Conservation (phyloP, 2,329 filamentous ascomycete species). For the Exserohilum turcica region DNA sequence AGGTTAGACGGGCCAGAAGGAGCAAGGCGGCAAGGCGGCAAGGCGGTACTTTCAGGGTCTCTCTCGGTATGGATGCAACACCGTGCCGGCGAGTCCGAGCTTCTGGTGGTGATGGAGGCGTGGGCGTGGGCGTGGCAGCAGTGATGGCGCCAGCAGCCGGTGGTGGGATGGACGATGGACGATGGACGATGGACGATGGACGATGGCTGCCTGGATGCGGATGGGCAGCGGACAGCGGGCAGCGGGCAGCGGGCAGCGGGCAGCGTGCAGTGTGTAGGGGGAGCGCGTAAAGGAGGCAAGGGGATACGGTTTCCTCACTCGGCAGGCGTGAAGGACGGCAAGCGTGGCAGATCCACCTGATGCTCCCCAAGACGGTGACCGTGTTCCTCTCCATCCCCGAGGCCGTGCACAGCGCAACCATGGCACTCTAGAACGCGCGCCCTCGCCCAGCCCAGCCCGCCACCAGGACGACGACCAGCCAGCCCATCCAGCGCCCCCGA, state of each 20-base stretch:
- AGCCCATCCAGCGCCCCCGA: too few species aligned
- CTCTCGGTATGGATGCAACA: conserved; percentile 41
- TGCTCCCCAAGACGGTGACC: conserved; percentile 19
- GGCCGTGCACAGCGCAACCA: conserved; percentile 12
- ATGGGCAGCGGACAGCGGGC: too few species aligned
- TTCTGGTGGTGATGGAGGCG: conserved; percentile 16
- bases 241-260: too few species aligned
- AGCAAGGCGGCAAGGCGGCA: conserved; percentile 8
- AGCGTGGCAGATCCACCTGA: conserved; percentile 23
- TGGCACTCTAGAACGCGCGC: conserved; percentile 5
- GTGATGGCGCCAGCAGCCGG: not conserved
- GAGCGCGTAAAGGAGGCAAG: conserved; percentile 1
- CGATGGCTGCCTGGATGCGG: too few species aligned
- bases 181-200: too few species aligned
- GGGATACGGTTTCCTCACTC: conserved; percentile 5
- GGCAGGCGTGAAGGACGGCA: conserved; percentile 12
- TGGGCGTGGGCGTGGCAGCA: too few species aligned
- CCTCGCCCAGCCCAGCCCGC: too few species aligned
- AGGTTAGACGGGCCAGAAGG: conserved; percentile 7
- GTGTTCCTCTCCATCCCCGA: conserved; percentile 18
- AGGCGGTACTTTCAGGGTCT: conserved; percentile 28
- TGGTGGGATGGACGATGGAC: too few species aligned
- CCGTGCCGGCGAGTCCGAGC: conserved; percentile 37
- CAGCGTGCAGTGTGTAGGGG: not conserved
- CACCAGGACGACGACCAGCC: too few species aligned